Conservation (phyloP, 441 rosid species). For the Iberis amara region DNA sequence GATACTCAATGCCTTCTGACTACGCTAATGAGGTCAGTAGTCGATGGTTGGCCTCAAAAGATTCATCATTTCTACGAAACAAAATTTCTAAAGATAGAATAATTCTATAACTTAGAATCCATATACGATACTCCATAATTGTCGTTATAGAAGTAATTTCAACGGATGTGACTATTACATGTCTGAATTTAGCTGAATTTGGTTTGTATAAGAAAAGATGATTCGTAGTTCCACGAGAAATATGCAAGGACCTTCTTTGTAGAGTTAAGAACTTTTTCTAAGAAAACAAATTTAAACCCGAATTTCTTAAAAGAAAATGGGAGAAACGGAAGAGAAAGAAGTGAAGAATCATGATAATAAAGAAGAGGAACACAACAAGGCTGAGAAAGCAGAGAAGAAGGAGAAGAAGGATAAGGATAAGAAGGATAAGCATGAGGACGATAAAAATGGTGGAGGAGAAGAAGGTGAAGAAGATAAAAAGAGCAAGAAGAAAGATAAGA, state of each 20-base stretch:
- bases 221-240: not conserved
- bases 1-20: too few relatives aligned
- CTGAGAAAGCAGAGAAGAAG: constrained; percentile 34
- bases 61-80: not conserved
- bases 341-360: constrained; percentile 32
- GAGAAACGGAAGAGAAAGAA: constrained; percentile 38
- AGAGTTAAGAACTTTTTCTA: not conserved
- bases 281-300: constrained; percentile 6
- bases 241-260: not conserved
- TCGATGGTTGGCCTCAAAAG: constrained; percentile 8
- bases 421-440: constrained; percentile 30
- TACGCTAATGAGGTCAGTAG: not conserved
- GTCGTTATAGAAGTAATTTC: not conserved
- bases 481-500: constrained; percentile 38
- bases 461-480: constrained; percentile 45
- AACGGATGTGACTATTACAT: constrained; percentile 15
- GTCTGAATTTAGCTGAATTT: constrained; percentile 12
- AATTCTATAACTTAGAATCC: not conserved
- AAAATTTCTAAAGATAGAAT: constrained; percentile 21
- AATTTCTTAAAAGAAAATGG: constrained; percentile 33
- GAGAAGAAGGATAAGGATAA: constrained; percentile 32
- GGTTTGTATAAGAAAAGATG: constrained; percentile 12
- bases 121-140: constrained; percentile 17
- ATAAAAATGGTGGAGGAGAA: constrained; percentile 40
- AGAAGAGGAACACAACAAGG: constrained; percentile 29